These are phyloP conservation scores for Lachancea meyersii DNA, from an alignment of 805 yeast genomes.

Conservation along the genomic window DNA sequence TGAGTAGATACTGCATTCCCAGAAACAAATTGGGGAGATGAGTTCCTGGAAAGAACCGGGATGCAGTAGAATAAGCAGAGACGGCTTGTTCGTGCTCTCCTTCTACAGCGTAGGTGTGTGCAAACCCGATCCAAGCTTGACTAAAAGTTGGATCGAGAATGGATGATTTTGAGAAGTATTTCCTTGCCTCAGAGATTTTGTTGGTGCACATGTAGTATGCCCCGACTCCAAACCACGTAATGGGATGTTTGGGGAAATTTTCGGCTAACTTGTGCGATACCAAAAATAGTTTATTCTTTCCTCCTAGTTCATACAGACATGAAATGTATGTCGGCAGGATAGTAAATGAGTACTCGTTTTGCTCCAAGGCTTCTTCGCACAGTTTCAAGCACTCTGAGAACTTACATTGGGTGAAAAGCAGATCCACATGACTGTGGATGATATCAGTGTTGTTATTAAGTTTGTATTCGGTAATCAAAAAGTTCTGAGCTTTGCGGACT, in stretches of 20 bases:
- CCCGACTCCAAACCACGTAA: conserved; percentile 91
- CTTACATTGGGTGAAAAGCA: conserved; percentile 65
- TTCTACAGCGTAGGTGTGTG: conserved; percentile 94
- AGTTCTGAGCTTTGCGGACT: conserved; percentile 58
- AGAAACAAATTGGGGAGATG: conserved; percentile 84
- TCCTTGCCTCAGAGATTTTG: conserved; percentile 74
- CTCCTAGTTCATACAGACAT: conserved; percentile 78
- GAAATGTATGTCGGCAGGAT: conserved; percentile 75
- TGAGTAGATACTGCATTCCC: conserved; percentile 93
- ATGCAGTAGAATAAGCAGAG: conserved; percentile 93
- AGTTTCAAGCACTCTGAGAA: conserved; percentile 68
- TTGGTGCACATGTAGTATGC: conserved; percentile 74
- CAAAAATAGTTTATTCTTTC: conserved; percentile 70
- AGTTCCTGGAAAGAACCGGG: conserved; percentile 82
- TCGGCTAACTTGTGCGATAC: conserved; percentile 84
- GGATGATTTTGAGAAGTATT: conserved; percentile 84
- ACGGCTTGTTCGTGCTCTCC: conserved; percentile 99
- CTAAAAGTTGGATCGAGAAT: conserved; percentile 83
- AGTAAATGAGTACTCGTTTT: conserved; percentile 66
- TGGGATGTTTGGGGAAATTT: conserved; percentile 68
- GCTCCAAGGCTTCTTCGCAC: conserved; percentile 52
- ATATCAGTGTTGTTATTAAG: conserved; percentile 67
- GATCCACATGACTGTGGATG: conserved; percentile 60
- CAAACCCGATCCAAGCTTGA: conserved; percentile 97
- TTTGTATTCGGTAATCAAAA: conserved; percentile 65